Evolutionary conservation across 164 flowering plant genomes (phyloP), one percentile per base, ranked within the genome.

Genomic region (Liquidambar formosana): DNA sequence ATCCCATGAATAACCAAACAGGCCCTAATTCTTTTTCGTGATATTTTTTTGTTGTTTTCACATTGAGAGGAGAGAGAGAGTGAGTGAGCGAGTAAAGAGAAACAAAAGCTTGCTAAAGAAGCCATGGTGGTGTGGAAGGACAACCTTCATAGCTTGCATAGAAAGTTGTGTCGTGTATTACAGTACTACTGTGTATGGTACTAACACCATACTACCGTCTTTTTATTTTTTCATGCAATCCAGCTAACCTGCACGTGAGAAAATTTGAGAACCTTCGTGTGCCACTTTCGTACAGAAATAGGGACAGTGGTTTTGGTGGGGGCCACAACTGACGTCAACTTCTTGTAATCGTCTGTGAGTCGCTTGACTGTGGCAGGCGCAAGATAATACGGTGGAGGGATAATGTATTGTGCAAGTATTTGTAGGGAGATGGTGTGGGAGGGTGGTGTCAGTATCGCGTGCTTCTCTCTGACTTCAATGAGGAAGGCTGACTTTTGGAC

Each of bases 81-180:
- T 13, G 10, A 13, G 2, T 10, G 13, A 22, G 38, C 18, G 38
- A 11, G 21, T 49, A 11, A 22, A 33, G 18, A 47, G 45, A 61
- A 18, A 66, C 38, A 65, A 51, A 60, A 44, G 63, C 72, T 71
- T 77, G 52, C 15, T 9, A 9, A 54, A 63, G 73, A 61, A 74
- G 71, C 68, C 73, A 71, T 48, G 57, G 27, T 13, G 5, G 58
- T 22, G 23, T 22, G 56, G 56, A 22, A 21, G 22, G 19, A n/a
- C 23, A 3, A 52, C 21, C 9, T n/a, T 52, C 23, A 52, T n/a
- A 19, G 14, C 22, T 59, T 10, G 52, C 64, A 21, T 65, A 23
- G 70, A 59, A 57, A 60, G 57, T n/a, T 15, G 74, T 58, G 69
- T n/a, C n/a, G n/a, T n/a, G n/a, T n/a, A n/a, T n/a, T n/a, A n/a